phyloP scores from a whole-genome alignment of 805 yeast species.

The Scheffersomyces coipomensis region DNA sequence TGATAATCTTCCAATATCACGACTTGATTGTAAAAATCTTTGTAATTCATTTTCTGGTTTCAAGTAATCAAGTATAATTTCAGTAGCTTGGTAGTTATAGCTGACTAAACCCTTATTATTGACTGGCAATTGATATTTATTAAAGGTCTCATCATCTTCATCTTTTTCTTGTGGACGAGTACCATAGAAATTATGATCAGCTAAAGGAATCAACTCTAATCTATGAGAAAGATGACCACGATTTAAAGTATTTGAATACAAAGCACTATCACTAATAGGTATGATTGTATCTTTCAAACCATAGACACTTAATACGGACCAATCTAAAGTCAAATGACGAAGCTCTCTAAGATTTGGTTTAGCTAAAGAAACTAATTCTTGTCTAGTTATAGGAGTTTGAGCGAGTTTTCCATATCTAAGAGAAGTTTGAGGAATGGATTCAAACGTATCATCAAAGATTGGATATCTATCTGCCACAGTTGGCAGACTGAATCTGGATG shows the following conservation, averaged over 20 bases:
- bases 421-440: conserved; percentile 13
- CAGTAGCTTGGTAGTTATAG: conserved; percentile 54
- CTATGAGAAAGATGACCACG: conserved; percentile 49
- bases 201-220: conserved; percentile 57
- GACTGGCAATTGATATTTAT: conserved; percentile 43
- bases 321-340: conserved; percentile 39
- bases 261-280: conserved; percentile 60
- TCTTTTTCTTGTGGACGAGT: conserved; percentile 31
- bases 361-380: conserved; percentile 53
- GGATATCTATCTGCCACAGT: conserved; percentile 44
- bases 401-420: conserved; percentile 52
- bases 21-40: conserved; percentile 47
- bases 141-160: conserved; percentile 26
- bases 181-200: conserved; percentile 83
- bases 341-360: conserved; percentile 45
- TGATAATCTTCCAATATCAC: conserved; percentile 36
- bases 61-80: conserved; percentile 48
- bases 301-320: conserved; percentile 64
- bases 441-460: conserved; percentile 15
- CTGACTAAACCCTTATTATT: conserved; percentile 48
- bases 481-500: conserved; percentile 63
- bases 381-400: conserved; percentile 40
- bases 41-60: conserved; percentile 45
- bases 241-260: conserved; percentile 56
- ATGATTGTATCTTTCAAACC: conserved; percentile 69